Base-by-base conservation (phyloP, 1,139 yeast genomes). In the Taphrina communis region DNA sequence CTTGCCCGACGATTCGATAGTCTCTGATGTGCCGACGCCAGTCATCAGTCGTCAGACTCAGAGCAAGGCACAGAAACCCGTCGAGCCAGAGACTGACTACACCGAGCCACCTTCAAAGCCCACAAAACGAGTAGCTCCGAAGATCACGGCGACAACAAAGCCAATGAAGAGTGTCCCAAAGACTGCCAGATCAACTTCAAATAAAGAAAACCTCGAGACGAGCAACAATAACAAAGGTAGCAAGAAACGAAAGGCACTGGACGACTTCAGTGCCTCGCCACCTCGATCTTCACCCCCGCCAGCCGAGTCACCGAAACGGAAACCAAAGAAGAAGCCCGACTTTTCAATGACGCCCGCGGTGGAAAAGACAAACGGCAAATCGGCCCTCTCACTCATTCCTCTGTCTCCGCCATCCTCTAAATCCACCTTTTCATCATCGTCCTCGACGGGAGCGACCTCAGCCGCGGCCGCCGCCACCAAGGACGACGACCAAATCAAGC, bases 301-400 rank as follows among this genome's bases (percentile, higher is more conserved):
- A 8, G 41, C 62, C 17, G 62, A 44, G 9, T 58, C 62, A 9
- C 62, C 62, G 19, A 58, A 58, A 31, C 5, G 53, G 48, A 42
- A 46, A 17, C 36, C 25, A 41, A 44, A 50, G 39, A 53, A 55
- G 61, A 63, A 63, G 50, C 51, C 61, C 9, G 67, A 63, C 9
- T 63, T 63, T 25, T 55, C 61, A 12, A 63, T 63, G 67, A 63
- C 67, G 17, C 67, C 67, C 14, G 56, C 56, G 14, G 56, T 63
- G 36, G 61, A 63, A 41, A 63, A 55, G 56, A 53, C 58, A 17
- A 55, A 52, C 25, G 50, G 57, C 46, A 55, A 55, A 36, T n/a
- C 35, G 4, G 44, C 38, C 36, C 56, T 50, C n/a, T 55, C 67
- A n/a, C 55, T 55, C 9, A 46, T 53, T n/a, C 53, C 62, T 12